Base-by-base conservation (phyloP, 352 stramenopile genomes). In the Phytophthora podocarpi region DNA sequence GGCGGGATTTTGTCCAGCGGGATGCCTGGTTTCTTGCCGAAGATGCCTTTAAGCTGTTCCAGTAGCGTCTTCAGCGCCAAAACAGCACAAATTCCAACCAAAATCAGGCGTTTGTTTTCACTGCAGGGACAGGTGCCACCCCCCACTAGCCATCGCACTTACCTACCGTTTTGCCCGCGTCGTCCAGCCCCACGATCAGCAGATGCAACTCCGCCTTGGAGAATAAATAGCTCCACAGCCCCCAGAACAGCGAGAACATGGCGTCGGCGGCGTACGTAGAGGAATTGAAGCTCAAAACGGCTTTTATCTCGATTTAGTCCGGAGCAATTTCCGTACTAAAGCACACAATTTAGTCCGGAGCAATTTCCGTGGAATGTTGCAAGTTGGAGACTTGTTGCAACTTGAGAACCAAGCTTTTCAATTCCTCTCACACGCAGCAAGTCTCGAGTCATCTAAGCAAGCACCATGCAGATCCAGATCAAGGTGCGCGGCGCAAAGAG, bases 121-220 rank as follows among this genome's bases (percentile, higher is more conserved):
- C 9, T 27, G 1, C 4, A 21, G 11, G 7, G 12, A 26, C 5
- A 47, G 8, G 8, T 21, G 0, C 12, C n/a, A 16, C 1, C 15
- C 6, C 6, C 5, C 26, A 21, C 2, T 20, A 51, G 37, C 26
- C 24, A 23, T 4, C 16, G 45, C 27, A 82, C 68, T 68, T 77
- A 85, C 79, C 75, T 89, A 93, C 84, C 65, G 91, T 98, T 85
- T 98, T 98, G 57, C 91, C 91, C 37, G 91, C 90, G 60, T 97
- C 85, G 63, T 98, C 91, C 56, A 97, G 80, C 27, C 91, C 91
- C 36, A 97, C 85, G 59, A 98, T 97, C 31, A 98, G 82, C 42
- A 98, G 67, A 73, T 97, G 90, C 42, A 97, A 78, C 72, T 97
- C 88, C 24, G 82, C 84, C 62, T 93, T 95, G 35, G 80, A 83